phyloP scores from a whole-genome alignment of 176 grass and related monocot genomes.

The Triticum dicoccoides region DNA sequence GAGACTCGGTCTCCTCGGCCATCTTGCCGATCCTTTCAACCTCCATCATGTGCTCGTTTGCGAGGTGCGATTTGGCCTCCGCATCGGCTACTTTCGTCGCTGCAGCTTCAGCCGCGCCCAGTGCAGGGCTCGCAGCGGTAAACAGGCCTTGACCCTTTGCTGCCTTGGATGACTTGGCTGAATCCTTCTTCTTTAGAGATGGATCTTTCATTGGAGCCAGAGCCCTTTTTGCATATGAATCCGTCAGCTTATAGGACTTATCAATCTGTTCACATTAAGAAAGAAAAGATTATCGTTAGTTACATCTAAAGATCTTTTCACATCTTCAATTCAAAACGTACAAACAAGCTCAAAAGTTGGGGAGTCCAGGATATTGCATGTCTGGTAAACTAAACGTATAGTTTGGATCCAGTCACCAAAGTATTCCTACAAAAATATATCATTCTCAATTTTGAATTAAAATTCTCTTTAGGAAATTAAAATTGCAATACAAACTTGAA shows the following conservation, averaged over 20 bases:
- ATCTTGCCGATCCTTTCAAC: constrained; percentile 68
- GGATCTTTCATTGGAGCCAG: constrained; percentile 47
- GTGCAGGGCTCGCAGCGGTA: constrained; percentile 9
- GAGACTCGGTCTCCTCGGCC: constrained; percentile 63
- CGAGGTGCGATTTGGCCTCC: constrained; percentile 74
- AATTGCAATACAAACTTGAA: not conserved
- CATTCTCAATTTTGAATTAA: not conserved
- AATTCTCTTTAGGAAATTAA: too few species aligned
- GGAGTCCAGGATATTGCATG: not conserved
- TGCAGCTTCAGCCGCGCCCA: constrained; percentile 56
- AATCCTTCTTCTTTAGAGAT: constrained; percentile 64
- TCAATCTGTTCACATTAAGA: constrained; percentile 47
- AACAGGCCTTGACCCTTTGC: constrained; percentile 25
- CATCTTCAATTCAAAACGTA: not conserved
- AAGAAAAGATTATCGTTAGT: constrained; percentile 8
- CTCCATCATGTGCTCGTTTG: constrained; percentile 73
- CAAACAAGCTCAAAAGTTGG: constrained; percentile 8
- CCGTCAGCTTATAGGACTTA: constrained; percentile 67
- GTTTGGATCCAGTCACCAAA: not conserved
- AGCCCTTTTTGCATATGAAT: constrained; percentile 50
- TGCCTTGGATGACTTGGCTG: constrained; percentile 30
- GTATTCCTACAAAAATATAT: not conserved
- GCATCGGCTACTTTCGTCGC: constrained; percentile 78
- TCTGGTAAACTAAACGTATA: not conserved
- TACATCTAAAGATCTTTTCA: constrained; percentile 24